These are phyloP conservation scores for Coleophoma crateriformis DNA, from an alignment of 2,329 filamentous ascomycete genomes.

Conservation along the genomic window DNA sequence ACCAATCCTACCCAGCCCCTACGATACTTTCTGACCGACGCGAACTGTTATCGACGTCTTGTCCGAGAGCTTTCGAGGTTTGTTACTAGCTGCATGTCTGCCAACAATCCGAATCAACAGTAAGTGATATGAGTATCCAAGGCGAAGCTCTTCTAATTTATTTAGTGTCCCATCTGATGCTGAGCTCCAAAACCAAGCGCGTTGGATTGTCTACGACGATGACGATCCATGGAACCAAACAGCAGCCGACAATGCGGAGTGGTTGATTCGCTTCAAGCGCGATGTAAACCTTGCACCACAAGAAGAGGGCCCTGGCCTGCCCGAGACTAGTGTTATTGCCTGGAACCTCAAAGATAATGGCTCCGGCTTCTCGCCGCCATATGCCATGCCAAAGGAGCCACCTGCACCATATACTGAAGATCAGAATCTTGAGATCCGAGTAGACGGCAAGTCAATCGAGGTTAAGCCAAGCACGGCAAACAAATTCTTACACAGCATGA, in stretches of 20 bases:
- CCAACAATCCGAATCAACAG: slow-evolving; percentile 55
- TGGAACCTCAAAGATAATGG: slow-evolving; percentile 47
- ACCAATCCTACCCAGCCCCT: slow-evolving; percentile 20
- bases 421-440: slow-evolving; percentile 19
- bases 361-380: slow-evolving; percentile 50
- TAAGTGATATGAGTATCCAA: slow-evolving; percentile 6
- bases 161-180: slow-evolving; percentile 45
- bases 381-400: slow-evolving; percentile 38
- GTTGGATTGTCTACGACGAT: slow-evolving; percentile 59
- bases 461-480: slow-evolving; percentile 39
- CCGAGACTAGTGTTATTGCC: slow-evolving; percentile 21
- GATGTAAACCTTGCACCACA: slow-evolving; percentile 44
- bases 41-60: slow-evolving; percentile 54
- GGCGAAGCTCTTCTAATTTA: neutral
- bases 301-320: slow-evolving; percentile 45
- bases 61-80: slow-evolving; percentile 48
- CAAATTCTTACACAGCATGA: slow-evolving; percentile 40
- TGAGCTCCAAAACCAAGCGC: slow-evolving; percentile 59
- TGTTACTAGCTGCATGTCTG: slow-evolving; percentile 46
- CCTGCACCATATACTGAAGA: slow-evolving; percentile 29
- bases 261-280: slow-evolving; percentile 58
- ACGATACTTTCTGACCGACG: slow-evolving; percentile 48
- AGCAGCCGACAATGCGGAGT: slow-evolving; percentile 57
- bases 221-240: slow-evolving; percentile 62
- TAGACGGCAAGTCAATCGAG: slow-evolving; percentile 32